Base-by-base conservation (phyloP, 495 filamentous ascomycete genomes). In the Chlorociboria aeruginascens region DNA sequence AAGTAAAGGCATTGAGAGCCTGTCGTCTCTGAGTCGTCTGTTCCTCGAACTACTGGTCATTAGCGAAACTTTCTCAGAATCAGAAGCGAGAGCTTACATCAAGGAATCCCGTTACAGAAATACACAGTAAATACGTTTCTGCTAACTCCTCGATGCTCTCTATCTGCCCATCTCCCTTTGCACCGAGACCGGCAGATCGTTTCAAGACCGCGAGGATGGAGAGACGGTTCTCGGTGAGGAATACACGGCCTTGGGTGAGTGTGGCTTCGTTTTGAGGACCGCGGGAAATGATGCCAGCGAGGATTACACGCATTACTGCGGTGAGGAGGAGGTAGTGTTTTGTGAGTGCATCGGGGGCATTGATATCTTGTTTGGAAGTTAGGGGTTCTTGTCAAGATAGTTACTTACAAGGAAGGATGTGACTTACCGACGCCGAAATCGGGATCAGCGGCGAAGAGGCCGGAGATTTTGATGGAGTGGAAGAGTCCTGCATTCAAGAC, bases 401-500 rank as follows among this genome's bases (percentile, higher is more conserved):
- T 17, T 50, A 41, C n/a, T 17, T 50, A 41, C n/a, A 61, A 48
- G 34, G 63, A 49, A 35, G 59, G 43, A 38, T 34, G 41, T 41
- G 35, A 68, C 78, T 58, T 53, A 85, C 82, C 80, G 51, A 89
- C 73, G 25, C 89, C 87, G 49, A 97, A 77, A 63, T 99, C 92
- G 6, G 93, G 90, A 63, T 99, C 92, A 17, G 81, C 81, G n/a
- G 79, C 74, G 61, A 97, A 97, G 10, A 95, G 69, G 8, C 77
- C 72, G 3, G 88, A 92, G 20, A 82, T 75, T 16, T 81, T 82
- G 20, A 95, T 71, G 0, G 85, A 73, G 45, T 80, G 74, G 69
- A 99, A 93, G n/a, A 99, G 74, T 44, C 90, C 89, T 14, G 85
- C 81, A 48, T 88, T 87, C 11, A 95, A 70, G 32, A 97, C 78